Conservation (phyloP, 352 stramenopile species). For the Thalassiosira ordinaria region DNA sequence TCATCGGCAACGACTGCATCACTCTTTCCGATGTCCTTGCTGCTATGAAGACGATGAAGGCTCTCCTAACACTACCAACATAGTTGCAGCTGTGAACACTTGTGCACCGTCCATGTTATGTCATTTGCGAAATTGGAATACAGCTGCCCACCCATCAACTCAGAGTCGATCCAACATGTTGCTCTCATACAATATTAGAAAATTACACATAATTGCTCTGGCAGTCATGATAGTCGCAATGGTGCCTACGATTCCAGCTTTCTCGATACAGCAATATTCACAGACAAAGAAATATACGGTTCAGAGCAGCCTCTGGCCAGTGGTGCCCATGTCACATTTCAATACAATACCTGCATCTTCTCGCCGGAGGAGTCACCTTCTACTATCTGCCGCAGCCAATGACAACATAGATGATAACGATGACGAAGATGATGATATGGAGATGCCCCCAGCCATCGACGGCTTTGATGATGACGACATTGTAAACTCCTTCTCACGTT, state of each 20-base stretch:
- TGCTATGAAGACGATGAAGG: no score
- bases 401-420: constrained; percentile 40
- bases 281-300: neutral
- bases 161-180: no score
- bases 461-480: constrained; percentile 40
- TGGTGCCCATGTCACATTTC: no score
- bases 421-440: constrained; percentile 30
- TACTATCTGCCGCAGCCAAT: constrained; percentile 2
- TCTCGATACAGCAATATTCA: neutral
- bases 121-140: no score
- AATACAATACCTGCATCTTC: neutral
- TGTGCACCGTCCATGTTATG: no score
- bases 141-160: no score
- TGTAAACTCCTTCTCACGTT: neutral
- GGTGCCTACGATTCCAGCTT: neutral
- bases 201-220: neutral
- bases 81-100: no score
- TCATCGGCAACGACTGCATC: no score
- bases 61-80: no score
- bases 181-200: no score
- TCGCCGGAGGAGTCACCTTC: neutral
- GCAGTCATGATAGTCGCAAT: neutral
- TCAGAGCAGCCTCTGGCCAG: no score
- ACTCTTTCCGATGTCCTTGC: no score
- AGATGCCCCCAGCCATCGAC: constrained; percentile 26